phyloP scores from a whole-genome alignment of 805 yeast species.

The Yamadazyma endophytica region DNA sequence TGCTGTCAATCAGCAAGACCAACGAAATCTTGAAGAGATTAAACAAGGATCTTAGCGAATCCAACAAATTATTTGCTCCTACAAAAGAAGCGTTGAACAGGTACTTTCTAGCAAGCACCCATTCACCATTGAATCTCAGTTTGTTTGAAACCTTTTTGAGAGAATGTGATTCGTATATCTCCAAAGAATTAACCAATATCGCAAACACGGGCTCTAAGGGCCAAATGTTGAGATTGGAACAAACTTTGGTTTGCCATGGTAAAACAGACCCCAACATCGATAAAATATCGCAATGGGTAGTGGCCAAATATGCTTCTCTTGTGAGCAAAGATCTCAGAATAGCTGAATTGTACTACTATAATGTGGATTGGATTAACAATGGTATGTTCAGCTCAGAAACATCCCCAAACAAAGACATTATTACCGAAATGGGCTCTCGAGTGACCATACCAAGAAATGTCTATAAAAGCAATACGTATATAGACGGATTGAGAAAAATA shows the following conservation, averaged over 20 bases:
- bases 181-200: constrained; percentile 23
- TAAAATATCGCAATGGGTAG: constrained; percentile 38
- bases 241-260: constrained; percentile 58
- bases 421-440: no score
- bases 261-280: constrained; percentile 45
- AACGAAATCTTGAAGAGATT: constrained; percentile 53
- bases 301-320: constrained; percentile 44
- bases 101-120: constrained; percentile 42
- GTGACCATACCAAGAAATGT: constrained; percentile 19
- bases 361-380: constrained; percentile 60
- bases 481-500: constrained; percentile 37
- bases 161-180: constrained; percentile 47
- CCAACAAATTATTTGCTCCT: constrained; percentile 41
- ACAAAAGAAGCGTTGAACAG: constrained; percentile 51
- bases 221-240: constrained; percentile 50
- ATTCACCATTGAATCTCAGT: constrained; percentile 53
- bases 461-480: constrained; percentile 18
- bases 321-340: constrained; percentile 44
- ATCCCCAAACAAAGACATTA: constrained; percentile 9
- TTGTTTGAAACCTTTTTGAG: constrained; percentile 57
- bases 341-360: constrained; percentile 57
- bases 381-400: no score
- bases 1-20: constrained; percentile 62
- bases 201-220: constrained; percentile 19
- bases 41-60: constrained; percentile 45